Base-by-base conservation (phyloP, 139 green algal genomes). In the Zygnema circumcarinatum region DNA sequence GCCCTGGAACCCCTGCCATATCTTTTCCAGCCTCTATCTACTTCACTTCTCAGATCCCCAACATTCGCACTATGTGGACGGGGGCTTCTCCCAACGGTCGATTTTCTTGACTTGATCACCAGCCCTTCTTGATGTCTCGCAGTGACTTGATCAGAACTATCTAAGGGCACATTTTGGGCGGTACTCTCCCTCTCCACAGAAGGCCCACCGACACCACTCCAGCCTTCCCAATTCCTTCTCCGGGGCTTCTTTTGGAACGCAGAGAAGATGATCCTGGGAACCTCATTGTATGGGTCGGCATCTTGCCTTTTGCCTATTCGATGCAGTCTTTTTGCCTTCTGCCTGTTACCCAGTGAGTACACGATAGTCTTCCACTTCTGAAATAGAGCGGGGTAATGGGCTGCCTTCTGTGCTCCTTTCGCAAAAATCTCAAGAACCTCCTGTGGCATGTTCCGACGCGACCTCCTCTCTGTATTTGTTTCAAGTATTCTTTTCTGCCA, bases 201-300 rank as follows among this genome's bases (percentile, higher is more conserved):
- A 25, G 47, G 7, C 47, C 47, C 47, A 62, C 16, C 16, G 7
- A 62, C 47, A 62, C 16, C 16, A 7, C 16, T 16, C 47, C 47
- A 62, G 7, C 47, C 47, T 25, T 16, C 16, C 47, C 47, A 78
- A 41, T 78, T 41, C 69, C 69, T 39, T 11, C 36, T 78, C 69
- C 69, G 7, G 11, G 7, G 69, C 7, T 41, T 39, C 16, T 78
- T 78, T 11, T 52, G 35, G 16, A 78, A 41, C 69, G 36, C 36
- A 3, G 36, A 78, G 7, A 22, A 16, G 16, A 78, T 41, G 16
- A 41, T 41, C 7, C 11, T 39, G 16, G 69, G 69, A 3, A 78
- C 69, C 16, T 78, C 16, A 41, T 78, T 78, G 69, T 78, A 78
- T 11, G 69, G 69, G 16, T 78, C 69, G 11, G 35, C 35, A 39